phyloP scores from a whole-genome alignment of 2,329 filamentous ascomycete genomes.

The Biscogniauxia marginata region DNA sequence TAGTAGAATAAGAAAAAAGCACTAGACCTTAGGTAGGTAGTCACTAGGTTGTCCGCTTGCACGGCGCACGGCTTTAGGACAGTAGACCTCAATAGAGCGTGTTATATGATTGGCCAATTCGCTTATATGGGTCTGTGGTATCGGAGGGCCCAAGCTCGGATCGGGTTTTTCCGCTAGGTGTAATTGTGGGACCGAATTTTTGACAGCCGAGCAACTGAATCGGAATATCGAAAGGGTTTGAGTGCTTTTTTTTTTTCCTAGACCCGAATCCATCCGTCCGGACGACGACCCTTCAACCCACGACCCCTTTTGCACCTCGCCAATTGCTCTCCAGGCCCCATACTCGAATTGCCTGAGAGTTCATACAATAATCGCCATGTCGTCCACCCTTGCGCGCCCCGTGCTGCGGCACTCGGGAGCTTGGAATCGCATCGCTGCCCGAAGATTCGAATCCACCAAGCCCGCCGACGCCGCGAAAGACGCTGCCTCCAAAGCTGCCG shows the following conservation, averaged over 20 bases:
- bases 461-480: constrained; percentile 36
- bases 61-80: too few species aligned
- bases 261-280: constrained; percentile 1
- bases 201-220: constrained; percentile 18
- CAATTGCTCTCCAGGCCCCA: constrained; percentile 16
- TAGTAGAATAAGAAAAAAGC: too few species aligned
- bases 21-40: too few species aligned
- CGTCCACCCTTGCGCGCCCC: constrained; percentile 31
- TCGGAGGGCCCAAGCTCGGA: constrained; percentile 21
- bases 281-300: constrained; percentile 27
- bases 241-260: constrained; percentile 44
- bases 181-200: constrained; percentile 16
- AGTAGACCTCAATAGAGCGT: too few species aligned
- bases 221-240: constrained; percentile 38
- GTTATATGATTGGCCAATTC: constrained; percentile 21
- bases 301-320: constrained; percentile 15
- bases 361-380: constrained; percentile 23
- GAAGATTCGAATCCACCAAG: constrained; percentile 62
- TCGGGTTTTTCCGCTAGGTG: constrained; percentile 33
- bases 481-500: constrained; percentile 38
- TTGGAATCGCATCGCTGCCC: constrained; percentile 46
- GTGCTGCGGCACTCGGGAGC: constrained; percentile 34
- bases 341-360: constrained; percentile 2
- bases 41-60: too few species aligned
- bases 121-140: constrained; percentile 1